Evolutionary conservation across 768 basidiomycete species (phyloP).

Genomic region (Paxillus involutus): DNA sequence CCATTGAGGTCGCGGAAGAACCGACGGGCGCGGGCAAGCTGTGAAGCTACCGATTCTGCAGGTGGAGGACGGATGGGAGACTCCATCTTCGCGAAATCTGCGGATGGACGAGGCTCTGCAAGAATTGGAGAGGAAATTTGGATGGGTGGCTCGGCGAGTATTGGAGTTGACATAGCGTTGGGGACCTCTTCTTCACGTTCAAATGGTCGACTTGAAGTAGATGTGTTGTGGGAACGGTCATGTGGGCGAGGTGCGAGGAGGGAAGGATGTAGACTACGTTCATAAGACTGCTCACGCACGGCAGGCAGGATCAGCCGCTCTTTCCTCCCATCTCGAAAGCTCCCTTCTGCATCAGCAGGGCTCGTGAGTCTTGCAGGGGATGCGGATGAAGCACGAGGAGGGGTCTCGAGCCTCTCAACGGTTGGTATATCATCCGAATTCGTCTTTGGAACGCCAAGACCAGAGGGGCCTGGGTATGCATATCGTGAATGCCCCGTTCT

Average conservation of each 20-base stretch:
- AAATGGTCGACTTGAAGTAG: conserved; percentile 26
- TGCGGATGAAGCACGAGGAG: conserved; percentile 23
- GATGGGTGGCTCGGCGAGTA: conserved; percentile 24
- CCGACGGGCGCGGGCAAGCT: conserved; percentile 36
- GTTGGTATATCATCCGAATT: conserved; percentile 31
- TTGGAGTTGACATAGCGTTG: conserved; percentile 29
- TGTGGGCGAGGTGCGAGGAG: conserved; percentile 11
- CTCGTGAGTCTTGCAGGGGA: conserved; percentile 17
- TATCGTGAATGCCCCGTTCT: conserved; percentile 20
- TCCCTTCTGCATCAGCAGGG: conserved; percentile 18
- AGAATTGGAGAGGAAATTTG: conserved; percentile 36
- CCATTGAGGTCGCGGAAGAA: conserved; percentile 38
- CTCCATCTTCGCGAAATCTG: conserved; percentile 52
- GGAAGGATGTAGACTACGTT: conserved; percentile 13
- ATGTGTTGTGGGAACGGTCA: conserved; percentile 22
- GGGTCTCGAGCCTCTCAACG: conserved; percentile 27
- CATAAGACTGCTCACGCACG: conserved; percentile 23
- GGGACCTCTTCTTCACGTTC: conserved; percentile 22
- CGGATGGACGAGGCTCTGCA: conserved; percentile 40
- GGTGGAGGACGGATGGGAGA: conserved; percentile 40
- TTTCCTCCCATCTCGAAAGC: conserved; percentile 20
- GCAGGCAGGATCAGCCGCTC: conserved; percentile 26
- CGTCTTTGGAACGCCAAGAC: conserved; percentile 15
- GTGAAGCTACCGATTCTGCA: conserved; percentile 33
- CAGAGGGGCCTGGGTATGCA: conserved; percentile 12